Percentiles rank a stretch among this genome's conserved stretches.
phyloP scores from a whole-genome alignment of 805 yeast species.

The Saccharomycopsis sp. region DNA sequence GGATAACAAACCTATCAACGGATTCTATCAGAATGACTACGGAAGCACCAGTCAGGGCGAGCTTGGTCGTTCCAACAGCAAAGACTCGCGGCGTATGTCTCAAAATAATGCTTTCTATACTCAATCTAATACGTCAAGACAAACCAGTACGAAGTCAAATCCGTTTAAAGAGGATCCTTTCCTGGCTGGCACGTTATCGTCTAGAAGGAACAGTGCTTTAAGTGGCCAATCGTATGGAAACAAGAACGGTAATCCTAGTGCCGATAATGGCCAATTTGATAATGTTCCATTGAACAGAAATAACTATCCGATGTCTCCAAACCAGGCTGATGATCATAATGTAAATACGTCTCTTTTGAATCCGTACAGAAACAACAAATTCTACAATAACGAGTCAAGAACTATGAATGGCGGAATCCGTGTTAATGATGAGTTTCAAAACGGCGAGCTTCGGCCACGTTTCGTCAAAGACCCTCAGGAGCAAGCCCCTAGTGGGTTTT shows the following conservation, averaged over 20 bases:
- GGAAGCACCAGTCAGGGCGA: neutral
- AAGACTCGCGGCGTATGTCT: neutral
- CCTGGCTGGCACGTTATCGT: neutral
- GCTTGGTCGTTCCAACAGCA: neutral
- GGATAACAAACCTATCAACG: neutral
- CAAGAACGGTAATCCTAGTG: neutral
- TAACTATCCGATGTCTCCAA: neutral
- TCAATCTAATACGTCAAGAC: constrained; percentile 12
- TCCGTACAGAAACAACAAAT: constrained; percentile 17
- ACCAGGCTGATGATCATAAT: constrained; percentile 4
- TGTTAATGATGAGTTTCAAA: constrained; percentile 19
- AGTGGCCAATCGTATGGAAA: neutral
- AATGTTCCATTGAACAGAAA: constrained; percentile 15
- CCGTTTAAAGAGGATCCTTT: constrained; percentile 22
- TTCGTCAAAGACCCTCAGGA: constrained; percentile 8
- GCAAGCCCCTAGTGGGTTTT: constrained; percentile 9
- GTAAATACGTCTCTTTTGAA: constrained; percentile 14
- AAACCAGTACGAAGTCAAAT: constrained; percentile 17
- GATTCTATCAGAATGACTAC: neutral
- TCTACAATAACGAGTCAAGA: constrained; percentile 15
- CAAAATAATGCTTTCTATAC: neutral
- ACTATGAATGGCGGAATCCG: constrained; percentile 18
- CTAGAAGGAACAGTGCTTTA: constrained; percentile 10
- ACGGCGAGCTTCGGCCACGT: constrained; percentile 18
- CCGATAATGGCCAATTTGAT: constrained; percentile 12